A percentile compares a stretch with the other conserved stretches of the same genome.
Evolutionary conservation across 2,329 filamentous ascomycete species (phyloP).

Genomic region (Fusarium chaquense): DNA sequence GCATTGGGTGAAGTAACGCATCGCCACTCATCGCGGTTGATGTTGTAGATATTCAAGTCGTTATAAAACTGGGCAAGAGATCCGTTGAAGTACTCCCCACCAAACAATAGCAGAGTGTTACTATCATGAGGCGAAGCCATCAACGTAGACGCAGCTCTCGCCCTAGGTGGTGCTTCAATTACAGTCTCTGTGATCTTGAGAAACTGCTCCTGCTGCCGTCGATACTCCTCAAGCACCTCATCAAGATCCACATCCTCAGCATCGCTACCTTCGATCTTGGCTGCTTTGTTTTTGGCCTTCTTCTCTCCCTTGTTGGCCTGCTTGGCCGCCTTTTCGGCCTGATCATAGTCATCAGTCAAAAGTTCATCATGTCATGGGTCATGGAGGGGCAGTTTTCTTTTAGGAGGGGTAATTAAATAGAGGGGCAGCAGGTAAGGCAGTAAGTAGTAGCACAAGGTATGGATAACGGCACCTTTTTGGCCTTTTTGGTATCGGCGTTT

Average conservation of each 20-base stretch:
- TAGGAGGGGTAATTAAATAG: constrained; percentile 39
- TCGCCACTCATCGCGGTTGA: constrained; percentile 90
- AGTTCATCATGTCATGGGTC: constrained; percentile 21
- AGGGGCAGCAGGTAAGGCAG: constrained; percentile 24
- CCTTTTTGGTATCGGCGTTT: constrained; percentile 61
- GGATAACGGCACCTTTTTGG: constrained; percentile 57
- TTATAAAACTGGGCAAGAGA: constrained; percentile 80
- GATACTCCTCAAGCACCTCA: constrained; percentile 91
- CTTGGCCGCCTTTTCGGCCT: constrained; percentile 77
- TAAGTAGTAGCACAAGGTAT: constrained; percentile 21
- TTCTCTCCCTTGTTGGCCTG: constrained; percentile 92
- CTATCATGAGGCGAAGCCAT: constrained; percentile 86
- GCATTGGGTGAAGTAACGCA: constrained; percentile 91
- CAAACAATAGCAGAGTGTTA: constrained; percentile 91
- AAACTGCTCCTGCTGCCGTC: constrained; percentile 91
- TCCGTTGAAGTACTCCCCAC: constrained; percentile 96
- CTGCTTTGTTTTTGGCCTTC: constrained; percentile 77
- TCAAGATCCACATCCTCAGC: constrained; percentile 94
- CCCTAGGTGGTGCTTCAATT: constrained; percentile 76
- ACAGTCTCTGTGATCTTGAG: constrained; percentile 90
- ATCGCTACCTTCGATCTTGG: constrained; percentile 84
- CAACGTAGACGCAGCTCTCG: constrained; percentile 83
- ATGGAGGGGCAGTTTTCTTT: constrained; percentile 32
- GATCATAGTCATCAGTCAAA: constrained; percentile 37
- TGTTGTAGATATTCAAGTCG: constrained; percentile 76